Conservation (phyloP, 1,284 basidiomycete species). For the Sporisorium graminicola region DNA sequence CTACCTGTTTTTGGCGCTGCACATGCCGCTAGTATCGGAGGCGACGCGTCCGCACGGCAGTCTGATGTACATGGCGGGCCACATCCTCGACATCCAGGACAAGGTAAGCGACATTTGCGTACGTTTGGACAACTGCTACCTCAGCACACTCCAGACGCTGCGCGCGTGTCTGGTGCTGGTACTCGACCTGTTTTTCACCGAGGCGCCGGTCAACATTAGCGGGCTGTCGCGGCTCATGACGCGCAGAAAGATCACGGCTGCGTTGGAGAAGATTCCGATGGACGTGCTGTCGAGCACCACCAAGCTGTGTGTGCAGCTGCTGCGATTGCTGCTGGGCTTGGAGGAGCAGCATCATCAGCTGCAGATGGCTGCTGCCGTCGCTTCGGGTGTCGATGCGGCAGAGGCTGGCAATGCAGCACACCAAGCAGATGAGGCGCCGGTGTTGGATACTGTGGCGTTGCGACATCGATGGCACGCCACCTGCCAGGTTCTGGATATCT, state of each 20-base stretch:
- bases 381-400: background rate
- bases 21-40: constrained; percentile 45
- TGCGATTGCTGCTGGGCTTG: constrained; percentile 17
- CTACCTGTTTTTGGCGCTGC: constrained; percentile 37
- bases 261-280: constrained; percentile 33
- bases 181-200: constrained; percentile 36
- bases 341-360: constrained; percentile 31
- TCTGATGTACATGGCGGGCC: constrained; percentile 43
- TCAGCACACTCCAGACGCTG: constrained; percentile 34
- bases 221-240: constrained; percentile 43
- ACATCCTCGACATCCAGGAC: constrained; percentile 45
- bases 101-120: constrained; percentile 30
- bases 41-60: constrained; percentile 35
- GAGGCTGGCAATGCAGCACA: background rate
- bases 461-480: constrained; percentile 36
- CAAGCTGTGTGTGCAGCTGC: constrained; percentile 33
- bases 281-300: constrained; percentile 33
- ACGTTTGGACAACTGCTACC: constrained; percentile 24
- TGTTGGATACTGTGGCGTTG: constrained; percentile 14
- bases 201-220: constrained; percentile 17
- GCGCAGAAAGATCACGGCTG: constrained; percentile 32
- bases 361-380: constrained; percentile 7
- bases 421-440: background rate
- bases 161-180: constrained; percentile 41
- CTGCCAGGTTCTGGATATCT: constrained; percentile 39